Evolutionary conservation across 2,329 filamentous ascomycete genomes (phyloP).

Genomic region (Alternaria arborescens): DNA sequence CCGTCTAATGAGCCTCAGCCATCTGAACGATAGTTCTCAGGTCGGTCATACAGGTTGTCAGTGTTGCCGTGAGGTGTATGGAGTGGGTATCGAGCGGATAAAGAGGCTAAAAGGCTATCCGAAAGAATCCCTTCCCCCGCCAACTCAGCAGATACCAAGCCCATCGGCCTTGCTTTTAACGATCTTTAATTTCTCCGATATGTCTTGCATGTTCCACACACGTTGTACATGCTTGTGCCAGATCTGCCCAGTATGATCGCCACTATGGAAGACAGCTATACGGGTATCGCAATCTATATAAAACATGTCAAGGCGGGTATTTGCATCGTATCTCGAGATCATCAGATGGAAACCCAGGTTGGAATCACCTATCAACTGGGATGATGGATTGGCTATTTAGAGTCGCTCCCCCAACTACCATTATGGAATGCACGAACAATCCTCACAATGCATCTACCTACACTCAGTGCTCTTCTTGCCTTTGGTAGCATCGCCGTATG

Average conservation of each 20-base stretch:
- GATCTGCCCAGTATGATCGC: slow-evolving; percentile 7
- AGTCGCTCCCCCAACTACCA: neutral
- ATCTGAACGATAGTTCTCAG: neutral
- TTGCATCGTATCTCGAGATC: slow-evolving; percentile 10
- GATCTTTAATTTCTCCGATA: slow-evolving; percentile 24
- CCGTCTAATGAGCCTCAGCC: neutral
- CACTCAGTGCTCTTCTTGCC: slow-evolving; percentile 31
- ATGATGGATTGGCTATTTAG: neutral
- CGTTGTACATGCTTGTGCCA: slow-evolving; percentile 1
- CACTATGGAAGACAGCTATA: slow-evolving; percentile 9
- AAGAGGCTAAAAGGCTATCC: slow-evolving; percentile 16
- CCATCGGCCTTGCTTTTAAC: slow-evolving; percentile 12
- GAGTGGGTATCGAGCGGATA: slow-evolving; percentile 4
- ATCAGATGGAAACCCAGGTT: slow-evolving; percentile 1
- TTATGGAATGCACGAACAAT: neutral
- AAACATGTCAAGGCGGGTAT: slow-evolving; percentile 25
- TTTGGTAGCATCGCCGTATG: slow-evolving; percentile 25
- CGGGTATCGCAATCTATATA: slow-evolving; percentile 14
- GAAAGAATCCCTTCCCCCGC: slow-evolving; percentile 4
- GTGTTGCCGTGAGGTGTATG: neutral
- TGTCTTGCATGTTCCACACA: neutral
- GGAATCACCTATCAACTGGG: neutral
- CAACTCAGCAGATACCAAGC: neutral
- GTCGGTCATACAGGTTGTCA: neutral
- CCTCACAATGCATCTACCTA: slow-evolving; percentile 29